Evolutionary conservation across 164 flowering plant genomes (phyloP).

Genomic region (Tinospora cordifolia): DNA sequence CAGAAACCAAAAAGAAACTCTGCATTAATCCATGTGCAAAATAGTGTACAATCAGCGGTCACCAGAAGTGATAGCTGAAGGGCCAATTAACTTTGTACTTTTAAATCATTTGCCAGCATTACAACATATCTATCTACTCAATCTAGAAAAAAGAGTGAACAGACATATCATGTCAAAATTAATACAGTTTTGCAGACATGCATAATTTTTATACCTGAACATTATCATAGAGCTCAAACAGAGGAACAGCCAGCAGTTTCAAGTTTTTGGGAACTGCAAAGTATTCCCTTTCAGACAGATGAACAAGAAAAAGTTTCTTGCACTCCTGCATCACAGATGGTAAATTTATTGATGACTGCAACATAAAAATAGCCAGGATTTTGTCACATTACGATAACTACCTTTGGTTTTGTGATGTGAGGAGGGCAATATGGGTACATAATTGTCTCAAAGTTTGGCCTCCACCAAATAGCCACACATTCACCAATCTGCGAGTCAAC

Average conservation of each 20-base stretch:
- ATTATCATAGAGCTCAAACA: slow-evolving; percentile 94
- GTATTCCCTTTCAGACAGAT: slow-evolving; percentile 87
- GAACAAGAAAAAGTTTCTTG: slow-evolving; percentile 92
- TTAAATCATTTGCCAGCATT: too few relatives aligned
- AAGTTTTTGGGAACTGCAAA: slow-evolving; percentile 95
- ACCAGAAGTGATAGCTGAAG: too few relatives aligned
- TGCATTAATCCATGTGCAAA: too few relatives aligned
- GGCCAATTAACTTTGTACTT: too few relatives aligned
- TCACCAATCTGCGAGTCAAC: slow-evolving; percentile 77
- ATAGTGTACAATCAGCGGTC: too few relatives aligned
- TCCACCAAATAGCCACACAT: slow-evolving; percentile 98
- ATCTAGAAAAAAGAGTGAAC: not conserved
- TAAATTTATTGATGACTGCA: not conserved
- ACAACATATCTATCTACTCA: too few relatives aligned
- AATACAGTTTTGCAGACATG: not conserved
- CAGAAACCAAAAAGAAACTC: too few relatives aligned
- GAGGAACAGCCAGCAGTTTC: slow-evolving; percentile 91
- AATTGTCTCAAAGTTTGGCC: slow-evolving; percentile 94
- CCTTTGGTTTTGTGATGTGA: slow-evolving; percentile 96
- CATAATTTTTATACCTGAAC: slow-evolving; percentile 62
- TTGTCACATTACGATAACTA: slow-evolving; percentile 13
- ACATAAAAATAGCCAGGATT: not conserved
- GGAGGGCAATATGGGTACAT: slow-evolving; percentile 99
- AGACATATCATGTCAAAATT: not conserved
- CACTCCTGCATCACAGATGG: slow-evolving; percentile 55